Evolutionary conservation across 352 stramenopile species (phyloP).

Genomic region (Pythium myriotylum): DNA sequence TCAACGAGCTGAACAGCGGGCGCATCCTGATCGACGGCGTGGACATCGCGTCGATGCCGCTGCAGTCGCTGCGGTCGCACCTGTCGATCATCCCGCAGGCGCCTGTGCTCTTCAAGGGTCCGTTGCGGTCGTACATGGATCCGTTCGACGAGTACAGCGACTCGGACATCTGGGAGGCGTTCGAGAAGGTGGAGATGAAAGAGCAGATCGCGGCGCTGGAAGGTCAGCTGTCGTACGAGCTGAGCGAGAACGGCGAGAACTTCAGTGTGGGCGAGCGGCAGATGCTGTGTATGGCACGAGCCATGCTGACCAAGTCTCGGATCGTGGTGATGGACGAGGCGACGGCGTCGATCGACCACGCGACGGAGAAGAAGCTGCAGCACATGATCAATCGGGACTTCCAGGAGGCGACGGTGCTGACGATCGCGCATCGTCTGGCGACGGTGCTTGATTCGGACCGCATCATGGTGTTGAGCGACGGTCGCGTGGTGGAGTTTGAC

Average conservation of each 20-base stretch:
- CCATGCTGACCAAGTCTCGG: conserved; percentile 74
- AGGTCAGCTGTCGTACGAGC: conserved; percentile 25
- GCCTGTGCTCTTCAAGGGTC: conserved; percentile 88
- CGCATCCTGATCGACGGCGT: conserved; percentile 33
- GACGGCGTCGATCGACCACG: conserved; percentile 49
- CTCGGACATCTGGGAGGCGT: conserved; percentile 65
- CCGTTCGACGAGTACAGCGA: conserved; percentile 67
- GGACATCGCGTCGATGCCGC: conserved; percentile 28
- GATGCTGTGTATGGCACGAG: conserved; percentile 24
- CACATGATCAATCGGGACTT: conserved; percentile 87
- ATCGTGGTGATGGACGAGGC: conserved; percentile 95
- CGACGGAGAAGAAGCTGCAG: conserved; percentile 61
- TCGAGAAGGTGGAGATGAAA: conserved; percentile 71
- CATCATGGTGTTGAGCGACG: too few relatives aligned
- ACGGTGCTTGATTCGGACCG: too few relatives aligned
- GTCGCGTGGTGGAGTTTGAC: too few relatives aligned
- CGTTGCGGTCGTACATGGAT: too few relatives aligned
- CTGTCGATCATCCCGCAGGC: conserved; percentile 49
- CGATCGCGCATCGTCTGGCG: conserved; percentile 90
- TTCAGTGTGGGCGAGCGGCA: conserved; percentile 5
- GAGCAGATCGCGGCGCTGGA: conserved; percentile 29
- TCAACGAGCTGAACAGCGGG: conserved; percentile 86
- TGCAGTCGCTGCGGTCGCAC: conserved; percentile 26
- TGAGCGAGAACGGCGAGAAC: conserved; percentile 6
- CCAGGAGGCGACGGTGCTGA: conserved; percentile 86